A percentile compares a stretch with the other conserved stretches of the same genome.
These are phyloP conservation scores for Bonia amplexicaulis DNA, from an alignment of 176 grass and related monocot genomes.

Conservation along the genomic window DNA sequence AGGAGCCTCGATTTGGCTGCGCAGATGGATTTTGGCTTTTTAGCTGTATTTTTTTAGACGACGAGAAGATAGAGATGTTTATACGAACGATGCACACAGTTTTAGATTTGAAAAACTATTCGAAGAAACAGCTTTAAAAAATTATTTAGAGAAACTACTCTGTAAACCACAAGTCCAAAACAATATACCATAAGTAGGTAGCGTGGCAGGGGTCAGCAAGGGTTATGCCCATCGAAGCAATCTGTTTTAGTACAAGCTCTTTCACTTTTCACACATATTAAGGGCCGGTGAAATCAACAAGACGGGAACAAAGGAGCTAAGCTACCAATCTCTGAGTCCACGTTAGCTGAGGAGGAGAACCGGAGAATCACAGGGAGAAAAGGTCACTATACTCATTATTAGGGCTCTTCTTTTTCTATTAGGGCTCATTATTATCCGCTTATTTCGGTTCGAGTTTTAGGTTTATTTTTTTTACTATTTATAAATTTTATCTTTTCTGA, in stretches of 20 bases:
- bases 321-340: neutral
- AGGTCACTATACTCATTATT: neutral
- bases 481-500: no score
- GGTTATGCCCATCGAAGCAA: neutral
- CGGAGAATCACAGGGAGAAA: neutral
- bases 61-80: no score
- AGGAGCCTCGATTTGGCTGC: neutral
- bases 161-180: no score
- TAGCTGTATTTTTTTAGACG: no score
- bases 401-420: neutral
- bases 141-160: no score
- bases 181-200: no score
- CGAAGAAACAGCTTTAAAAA: rapidly evolving
- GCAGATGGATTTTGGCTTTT: no score
- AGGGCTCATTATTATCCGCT: no score
- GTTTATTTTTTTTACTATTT: no score
- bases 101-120: no score
- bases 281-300: neutral
- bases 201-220: neutral
- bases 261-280: neutral
- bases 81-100: no score
- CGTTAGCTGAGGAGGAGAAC: neutral
- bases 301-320: neutral
- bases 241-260: neutral
- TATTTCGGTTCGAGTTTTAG: no score